Evolutionary conservation across 2,329 filamentous ascomycete genomes (phyloP).

Genomic region (Alternaria gansuensis): DNA sequence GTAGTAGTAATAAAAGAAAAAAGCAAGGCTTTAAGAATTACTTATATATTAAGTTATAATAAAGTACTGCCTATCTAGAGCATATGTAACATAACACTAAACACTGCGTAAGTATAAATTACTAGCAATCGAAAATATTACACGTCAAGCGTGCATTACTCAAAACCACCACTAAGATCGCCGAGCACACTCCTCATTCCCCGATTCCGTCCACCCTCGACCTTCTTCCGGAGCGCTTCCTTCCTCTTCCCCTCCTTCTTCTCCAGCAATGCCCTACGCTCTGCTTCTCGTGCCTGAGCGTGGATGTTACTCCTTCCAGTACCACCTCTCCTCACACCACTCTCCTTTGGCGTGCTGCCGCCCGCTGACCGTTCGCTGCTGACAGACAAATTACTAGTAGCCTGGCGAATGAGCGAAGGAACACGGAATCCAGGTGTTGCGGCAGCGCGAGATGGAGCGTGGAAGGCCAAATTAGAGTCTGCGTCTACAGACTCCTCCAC

Average conservation of each 20-base stretch:
- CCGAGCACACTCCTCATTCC: conserved; percentile 48
- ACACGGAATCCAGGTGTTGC: conserved; percentile 65
- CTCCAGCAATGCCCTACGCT: conserved; percentile 62
- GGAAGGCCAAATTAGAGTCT: conserved; percentile 64
- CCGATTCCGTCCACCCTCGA: conserved; percentile 38
- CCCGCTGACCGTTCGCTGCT: conserved; percentile 49
- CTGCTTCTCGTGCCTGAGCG: conserved; percentile 66
- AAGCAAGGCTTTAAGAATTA: neutral
- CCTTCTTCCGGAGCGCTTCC: conserved; percentile 58
- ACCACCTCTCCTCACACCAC: conserved; percentile 58
- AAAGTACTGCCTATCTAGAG: neutral
- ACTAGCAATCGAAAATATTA: neutral
- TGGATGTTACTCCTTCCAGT: conserved; percentile 69
- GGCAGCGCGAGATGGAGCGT: conserved; percentile 54
- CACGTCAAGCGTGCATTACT: conserved; percentile 29
- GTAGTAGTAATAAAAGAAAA: neutral
- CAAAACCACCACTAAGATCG: conserved; percentile 48
- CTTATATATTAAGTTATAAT: neutral
- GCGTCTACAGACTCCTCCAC: conserved; percentile 37
- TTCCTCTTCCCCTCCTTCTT: conserved; percentile 62
- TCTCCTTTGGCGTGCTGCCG: conserved; percentile 35
- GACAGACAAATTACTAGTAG: conserved; percentile 66
- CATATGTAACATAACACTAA: neutral
- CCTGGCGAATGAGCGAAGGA: conserved; percentile 74
- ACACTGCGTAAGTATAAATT: neutral